Percentiles rank a stretch among this genome's conserved stretches.
Conservation (phyloP, 2,329 filamentous ascomycete genomes). For the Fusarium fracticaudum region DNA sequence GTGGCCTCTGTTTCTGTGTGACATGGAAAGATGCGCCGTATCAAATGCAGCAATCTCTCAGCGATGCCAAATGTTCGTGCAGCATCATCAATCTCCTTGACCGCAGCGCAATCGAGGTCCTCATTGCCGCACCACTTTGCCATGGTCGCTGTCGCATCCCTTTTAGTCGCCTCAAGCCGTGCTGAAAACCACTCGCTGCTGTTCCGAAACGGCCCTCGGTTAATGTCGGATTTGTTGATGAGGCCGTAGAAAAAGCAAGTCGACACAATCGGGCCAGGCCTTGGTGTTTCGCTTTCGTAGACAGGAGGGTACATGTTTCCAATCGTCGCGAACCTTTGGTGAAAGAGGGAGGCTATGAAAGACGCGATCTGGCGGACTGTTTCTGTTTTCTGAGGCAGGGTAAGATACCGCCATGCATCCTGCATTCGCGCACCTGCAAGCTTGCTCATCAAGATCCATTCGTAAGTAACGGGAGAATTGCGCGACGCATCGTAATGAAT, state of each 20-base stretch:
- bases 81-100: slow-evolving; percentile 47
- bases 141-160: neutral
- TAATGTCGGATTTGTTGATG: slow-evolving; percentile 44
- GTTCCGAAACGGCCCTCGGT: slow-evolving; percentile 49
- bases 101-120: slow-evolving; percentile 19
- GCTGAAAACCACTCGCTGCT: slow-evolving; percentile 50
- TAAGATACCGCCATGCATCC: slow-evolving; percentile 37
- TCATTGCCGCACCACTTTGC: neutral
- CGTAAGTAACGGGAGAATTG: slow-evolving; percentile 49
- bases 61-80: slow-evolving; percentile 38
- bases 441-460: slow-evolving; percentile 54
- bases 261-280: slow-evolving; percentile 46
- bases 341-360: slow-evolving; percentile 24
- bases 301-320: slow-evolving; percentile 29
- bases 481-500: slow-evolving; percentile 44
- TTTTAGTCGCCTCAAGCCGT: slow-evolving; percentile 27
- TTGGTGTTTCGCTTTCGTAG: neutral
- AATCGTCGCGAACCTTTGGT: slow-evolving; percentile 39
- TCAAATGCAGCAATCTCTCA: slow-evolving; percentile 40
- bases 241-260: slow-evolving; percentile 47
- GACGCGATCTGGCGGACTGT: slow-evolving; percentile 13
- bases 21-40: slow-evolving; percentile 46
- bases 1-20: slow-evolving; percentile 39
- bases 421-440: slow-evolving; percentile 44
- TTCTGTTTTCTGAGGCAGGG: neutral